These are phyloP conservation scores for Stenogyne calaminthoides DNA, from an alignment of 305 asterid species.

Conservation along the genomic window DNA sequence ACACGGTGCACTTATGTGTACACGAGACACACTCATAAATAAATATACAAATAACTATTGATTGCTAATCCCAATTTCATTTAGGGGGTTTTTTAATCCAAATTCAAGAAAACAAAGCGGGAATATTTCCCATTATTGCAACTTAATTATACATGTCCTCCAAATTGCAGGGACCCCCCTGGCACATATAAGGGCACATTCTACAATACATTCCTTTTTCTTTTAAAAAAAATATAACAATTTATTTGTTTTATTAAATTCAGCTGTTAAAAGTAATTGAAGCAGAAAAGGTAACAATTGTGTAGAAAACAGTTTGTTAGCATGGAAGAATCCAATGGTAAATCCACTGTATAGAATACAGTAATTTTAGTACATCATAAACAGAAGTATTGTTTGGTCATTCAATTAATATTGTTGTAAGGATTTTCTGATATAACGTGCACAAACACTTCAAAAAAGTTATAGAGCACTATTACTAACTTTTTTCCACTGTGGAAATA, in stretches of 20 bases:
- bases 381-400: constrained; percentile 13
- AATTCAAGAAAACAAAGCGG: neutral
- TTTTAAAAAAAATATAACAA: neutral
- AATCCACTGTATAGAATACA: constrained; percentile 4
- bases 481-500: neutral
- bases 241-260: neutral
- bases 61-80: neutral
- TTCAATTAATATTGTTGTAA: constrained; percentile 22
- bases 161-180: constrained; percentile 21
- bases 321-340: constrained; percentile 39
- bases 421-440: constrained; percentile 22
- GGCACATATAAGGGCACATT: constrained; percentile 18
- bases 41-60: too few relatives aligned
- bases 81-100: neutral
- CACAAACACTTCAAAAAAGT: neutral
- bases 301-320: constrained; percentile 15
- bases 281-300: constrained; percentile 11
- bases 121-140: neutral
- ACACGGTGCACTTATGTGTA: too few relatives aligned
- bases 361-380: neutral
- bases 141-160: neutral
- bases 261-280: constrained; percentile 16
- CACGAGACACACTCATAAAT: too few relatives aligned
- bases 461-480: neutral
- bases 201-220: neutral